phyloP scores from a whole-genome alignment of 2,329 filamentous ascomycete genomes.

The Aspergillus aculeatinus region DNA sequence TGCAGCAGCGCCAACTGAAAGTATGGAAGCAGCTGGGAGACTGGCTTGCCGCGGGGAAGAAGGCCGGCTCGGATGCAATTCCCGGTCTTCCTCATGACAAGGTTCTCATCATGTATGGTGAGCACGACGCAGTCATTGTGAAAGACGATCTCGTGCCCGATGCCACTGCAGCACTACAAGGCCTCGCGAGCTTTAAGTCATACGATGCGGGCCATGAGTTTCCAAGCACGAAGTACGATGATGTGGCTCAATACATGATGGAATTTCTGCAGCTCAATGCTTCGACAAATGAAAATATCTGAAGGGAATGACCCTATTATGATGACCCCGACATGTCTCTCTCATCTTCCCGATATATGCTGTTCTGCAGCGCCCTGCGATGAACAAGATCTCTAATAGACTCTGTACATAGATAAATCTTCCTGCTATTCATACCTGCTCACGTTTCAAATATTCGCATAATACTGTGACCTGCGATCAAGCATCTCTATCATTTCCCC shows the following conservation, averaged over 20 bases:
- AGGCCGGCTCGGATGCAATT: slow-evolving; percentile 1
- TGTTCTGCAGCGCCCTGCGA: not conserved
- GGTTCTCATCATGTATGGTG: slow-evolving; percentile 65
- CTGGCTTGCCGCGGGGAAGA: slow-evolving; percentile 48
- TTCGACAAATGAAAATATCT: not conserved
- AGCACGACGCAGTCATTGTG: slow-evolving; percentile 66
- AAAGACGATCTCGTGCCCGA: slow-evolving; percentile 64
- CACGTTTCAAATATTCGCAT: not conserved
- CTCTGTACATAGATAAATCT: slow-evolving; percentile 13
- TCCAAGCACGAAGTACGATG: slow-evolving; percentile 60
- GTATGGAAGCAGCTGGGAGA: slow-evolving; percentile 61
- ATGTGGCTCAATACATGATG: slow-evolving; percentile 57
- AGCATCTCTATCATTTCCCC: slow-evolving; percentile 17
- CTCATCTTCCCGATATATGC: not conserved
- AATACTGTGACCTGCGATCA: slow-evolving; percentile 8
- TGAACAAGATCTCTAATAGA: slow-evolving; percentile 13
- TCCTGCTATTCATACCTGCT: slow-evolving; percentile 7
- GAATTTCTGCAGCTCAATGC: slow-evolving; percentile 31
- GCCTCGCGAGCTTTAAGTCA: slow-evolving; percentile 57
- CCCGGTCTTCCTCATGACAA: slow-evolving; percentile 44
- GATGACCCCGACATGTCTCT: not conserved
- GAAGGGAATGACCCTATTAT: not conserved
- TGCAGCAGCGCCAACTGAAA: slow-evolving; percentile 55
- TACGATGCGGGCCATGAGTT: slow-evolving; percentile 69
- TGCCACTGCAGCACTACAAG: slow-evolving; percentile 56